These are phyloP conservation scores for Sporothrix phasma DNA, from an alignment of 2,329 filamentous ascomycete species.

Conservation along the genomic window DNA sequence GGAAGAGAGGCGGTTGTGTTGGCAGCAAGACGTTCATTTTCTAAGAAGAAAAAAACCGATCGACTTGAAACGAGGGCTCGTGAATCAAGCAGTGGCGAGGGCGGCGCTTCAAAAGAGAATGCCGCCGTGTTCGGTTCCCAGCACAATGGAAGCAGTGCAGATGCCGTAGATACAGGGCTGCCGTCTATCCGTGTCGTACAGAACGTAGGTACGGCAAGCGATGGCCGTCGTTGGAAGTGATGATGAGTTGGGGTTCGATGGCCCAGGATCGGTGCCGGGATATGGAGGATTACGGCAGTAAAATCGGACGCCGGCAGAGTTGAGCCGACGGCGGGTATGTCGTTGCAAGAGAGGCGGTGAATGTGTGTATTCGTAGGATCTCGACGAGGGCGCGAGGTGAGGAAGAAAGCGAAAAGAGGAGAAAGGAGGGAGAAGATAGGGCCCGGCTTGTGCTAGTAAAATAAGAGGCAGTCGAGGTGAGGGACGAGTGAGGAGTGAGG, in stretches of 20 bases:
- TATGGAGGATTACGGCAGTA: not conserved
- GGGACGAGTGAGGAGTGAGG: not conserved
- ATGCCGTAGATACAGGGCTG: not conserved
- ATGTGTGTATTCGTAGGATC: no score
- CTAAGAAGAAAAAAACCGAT: not conserved
- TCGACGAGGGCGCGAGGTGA: not conserved
- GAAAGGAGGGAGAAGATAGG: not conserved
- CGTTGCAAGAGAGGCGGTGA: not conserved
- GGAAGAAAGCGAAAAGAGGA: not conserved
- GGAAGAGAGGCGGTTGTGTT: constrained; percentile 49
- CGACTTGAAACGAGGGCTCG: not conserved
- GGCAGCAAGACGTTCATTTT: constrained; percentile 54
- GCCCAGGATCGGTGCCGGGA: not conserved
- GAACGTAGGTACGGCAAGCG: not conserved
- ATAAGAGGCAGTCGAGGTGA: not conserved
- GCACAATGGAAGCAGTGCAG: not conserved
- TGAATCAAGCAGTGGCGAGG: not conserved
- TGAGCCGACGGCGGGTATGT: not conserved
- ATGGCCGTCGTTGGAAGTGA: not conserved
- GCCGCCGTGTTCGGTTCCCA: not conserved
- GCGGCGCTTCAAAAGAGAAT: not conserved
- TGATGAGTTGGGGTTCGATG: not conserved
- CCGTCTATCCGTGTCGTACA: not conserved
- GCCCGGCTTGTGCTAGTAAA: not conserved
- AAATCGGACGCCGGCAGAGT: not conserved